Evolutionary conservation across 108 stramenopile genomes (phyloP), one percentile per base, ranked within the genome.

Genomic region (Chaetoceros muelleri): DNA sequence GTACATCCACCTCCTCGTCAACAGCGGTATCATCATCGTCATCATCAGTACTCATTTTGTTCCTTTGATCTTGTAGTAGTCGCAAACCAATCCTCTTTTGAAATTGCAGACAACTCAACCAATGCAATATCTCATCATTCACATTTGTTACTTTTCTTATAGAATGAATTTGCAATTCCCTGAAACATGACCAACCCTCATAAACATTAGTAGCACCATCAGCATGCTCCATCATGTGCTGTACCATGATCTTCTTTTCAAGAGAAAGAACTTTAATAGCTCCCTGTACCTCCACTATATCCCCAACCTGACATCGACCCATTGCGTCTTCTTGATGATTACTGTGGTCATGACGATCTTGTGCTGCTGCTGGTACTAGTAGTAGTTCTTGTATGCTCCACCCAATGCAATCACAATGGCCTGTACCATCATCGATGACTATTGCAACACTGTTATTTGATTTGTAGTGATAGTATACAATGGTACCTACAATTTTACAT

Each of bases 351-450:
- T 34, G 48, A 57, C 16, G 66, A 62, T 5, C 19, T 48, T n/a
- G 3, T 34, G 2, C 5, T 52, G 30, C 57, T 50, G 24, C 24
- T 44, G 16, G n/a, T 17, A 44, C 16, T 13, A 17, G 13, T 8
- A 31, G 28, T 28, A 16, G 24, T 28, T 24, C 13, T 8, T 34
- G 7, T 13, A 44, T 59, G 3, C 10, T 48, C 82, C 84, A 85
- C 53, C 57, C 57, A 10, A 75, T 44, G 64, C 81, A 82, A 79
- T 91, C 89, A 13, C 86, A 72, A 21, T 78, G 48, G 19, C 89
- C 89, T 21, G 84, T 91, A n/a, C 89, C 89, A 72, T 91, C 89
- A 64, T 91, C 89, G 13, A 91, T 18, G 1, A 91, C 70, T 45
- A 78, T 73, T 17, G 73, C 45, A n/a, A 62, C 67, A 28, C 72